Evolutionary conservation across 352 stramenopile species (phyloP), one percentile per base, ranked within the genome.

Genomic region (Globisporangium yorkense): DNA sequence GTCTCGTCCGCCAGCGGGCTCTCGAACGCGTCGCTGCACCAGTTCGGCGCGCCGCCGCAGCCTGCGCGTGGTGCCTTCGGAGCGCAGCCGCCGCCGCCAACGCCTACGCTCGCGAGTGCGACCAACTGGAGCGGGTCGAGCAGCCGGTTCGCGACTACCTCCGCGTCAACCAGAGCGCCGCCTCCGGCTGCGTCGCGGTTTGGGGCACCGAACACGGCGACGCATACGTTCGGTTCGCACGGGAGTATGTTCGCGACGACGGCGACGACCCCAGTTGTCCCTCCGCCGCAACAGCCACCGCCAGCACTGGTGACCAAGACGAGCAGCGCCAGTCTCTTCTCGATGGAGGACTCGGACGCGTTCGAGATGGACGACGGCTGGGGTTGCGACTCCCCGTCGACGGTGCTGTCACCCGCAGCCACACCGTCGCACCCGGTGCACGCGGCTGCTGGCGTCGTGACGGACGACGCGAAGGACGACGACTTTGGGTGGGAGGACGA

Each of bases 291-390:
- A 77, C 48, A 72, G 57, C 62, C n/a, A 2, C 44, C 44, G 3
- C 44, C 20, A 49, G 20, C 8, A 2, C 9, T 13, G 9, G 44
- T 3, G 40, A 12, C 40, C 40, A 46, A 46, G 40, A 21, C 69
- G 54, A 72, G 55, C 51, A 54, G 15, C 51, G 37, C 51, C n/a
- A 89, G 50, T 63, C 41, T 93, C 24, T 89, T 93, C 54, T 86
- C 78, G 16, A 93, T 93, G 77, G 81, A 90, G 41, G 75, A 87
- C 31, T 46, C 67, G 10, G 80, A 91, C 40, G 57, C 79, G 31
- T 85, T 88, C 41, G 83, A 67, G 56, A 59, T 62, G 16, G 77
- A 89, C 49, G 83, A 93, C 40, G 80, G 74, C 2, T 93, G 83
- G 83, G 71, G 80, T 5, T 77, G 72, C 33, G 80, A 89, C 60